Base-by-base conservation (phyloP, 2,329 filamentous ascomycete species). In the Orbilia quercus region DNA sequence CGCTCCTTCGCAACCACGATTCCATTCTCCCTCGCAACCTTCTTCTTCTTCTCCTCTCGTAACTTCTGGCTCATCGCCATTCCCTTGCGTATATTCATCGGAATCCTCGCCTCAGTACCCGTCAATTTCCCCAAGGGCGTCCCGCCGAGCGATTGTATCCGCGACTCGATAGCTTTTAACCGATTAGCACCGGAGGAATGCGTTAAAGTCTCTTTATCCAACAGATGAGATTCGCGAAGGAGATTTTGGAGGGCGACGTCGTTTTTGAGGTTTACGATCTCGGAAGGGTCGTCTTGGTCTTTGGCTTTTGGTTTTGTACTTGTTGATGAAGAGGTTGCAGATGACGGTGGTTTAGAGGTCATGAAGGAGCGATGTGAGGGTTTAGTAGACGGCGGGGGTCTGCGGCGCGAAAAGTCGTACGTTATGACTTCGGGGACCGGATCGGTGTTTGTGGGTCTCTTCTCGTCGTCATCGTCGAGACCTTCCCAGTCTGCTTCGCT, bases 191-290 rank as follows among this genome's bases (percentile, higher is more conserved):
- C 93, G 1, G 83, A 82, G 28, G 80, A 79, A 79, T 42, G 81
- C 79, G 47, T 82, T 77, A 14, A 81, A 79, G 25, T 82, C 12
- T 85, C 83, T 0, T 86, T 83, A 51, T 88, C 85, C 66, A 98
- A 88, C 73, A 98, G 89, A 81, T 96, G 92, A 0, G 93, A 97
- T 84, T 99, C 95, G 77, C 89, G 86, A 67, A 99, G 87, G 42
- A 99, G 88, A 50, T 92, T 89, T 80, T 97, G 94, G 12, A 99
- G 88, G 40, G 91, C 93, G 60, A 96, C 88, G 80, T 98, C 95
- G 80, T 74, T 48, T 57, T 75, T 59, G n/a, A 63, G 55, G 63
- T 67, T 69, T 53, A 47, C 18, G 28, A 34, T 22, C 38, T 73
- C 69, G 2, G 34, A 11, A n/a, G 44, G 42, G 18, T 45, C 34